A percentile compares a stretch with the other conserved stretches of the same genome.
phyloP scores from a whole-genome alignment of 1,284 basidiomycete genomes.

The Apiotrichum laibachii region DNA sequence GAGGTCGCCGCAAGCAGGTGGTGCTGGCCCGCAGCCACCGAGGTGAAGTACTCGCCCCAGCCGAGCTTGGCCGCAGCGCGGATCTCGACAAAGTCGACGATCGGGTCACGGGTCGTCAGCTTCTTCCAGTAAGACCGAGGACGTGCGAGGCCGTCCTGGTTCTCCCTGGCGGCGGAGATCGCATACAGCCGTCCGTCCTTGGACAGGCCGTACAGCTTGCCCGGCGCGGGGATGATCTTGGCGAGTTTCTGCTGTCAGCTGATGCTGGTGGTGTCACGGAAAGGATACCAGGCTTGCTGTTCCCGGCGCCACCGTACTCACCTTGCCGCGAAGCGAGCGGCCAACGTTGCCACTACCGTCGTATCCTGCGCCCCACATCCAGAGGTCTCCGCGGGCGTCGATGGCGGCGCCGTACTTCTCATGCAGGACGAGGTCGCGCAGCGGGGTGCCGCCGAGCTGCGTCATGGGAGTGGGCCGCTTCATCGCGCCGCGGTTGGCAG shows the following conservation, averaged over 20 bases:
- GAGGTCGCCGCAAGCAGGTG: slow-evolving; percentile 85
- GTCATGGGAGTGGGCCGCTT: slow-evolving; percentile 38
- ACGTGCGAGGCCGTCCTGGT: slow-evolving; percentile 33
- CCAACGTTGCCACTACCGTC: slow-evolving; percentile 52
- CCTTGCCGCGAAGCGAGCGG: slow-evolving; percentile 64
- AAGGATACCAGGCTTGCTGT: not conserved
- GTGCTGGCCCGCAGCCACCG: slow-evolving; percentile 70
- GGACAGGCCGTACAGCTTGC: slow-evolving; percentile 66
- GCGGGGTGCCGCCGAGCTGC: slow-evolving; percentile 53
- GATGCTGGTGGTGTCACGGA: no score
- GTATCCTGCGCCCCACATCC: slow-evolving; percentile 77
- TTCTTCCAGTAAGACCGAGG: slow-evolving; percentile 36
- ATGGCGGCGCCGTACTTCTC: slow-evolving; percentile 74
- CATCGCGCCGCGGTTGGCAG: slow-evolving; percentile 24
- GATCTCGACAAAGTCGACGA: slow-evolving; percentile 52
- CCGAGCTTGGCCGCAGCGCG: slow-evolving; percentile 55
- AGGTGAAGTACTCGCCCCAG: slow-evolving; percentile 63
- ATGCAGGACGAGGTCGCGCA: slow-evolving; percentile 73
- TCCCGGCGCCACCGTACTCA: slow-evolving; percentile 48
- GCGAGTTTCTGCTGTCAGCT: slow-evolving; percentile 62
- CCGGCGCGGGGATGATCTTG: slow-evolving; percentile 58
- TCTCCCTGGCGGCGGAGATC: slow-evolving; percentile 57
- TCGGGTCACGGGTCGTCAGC: slow-evolving; percentile 42
- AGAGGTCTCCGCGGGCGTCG: slow-evolving; percentile 81
- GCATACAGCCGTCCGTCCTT: slow-evolving; percentile 69